Evolutionary conservation across 2,329 filamentous ascomycete genomes (phyloP).

Genomic region (Alternaria atra): DNA sequence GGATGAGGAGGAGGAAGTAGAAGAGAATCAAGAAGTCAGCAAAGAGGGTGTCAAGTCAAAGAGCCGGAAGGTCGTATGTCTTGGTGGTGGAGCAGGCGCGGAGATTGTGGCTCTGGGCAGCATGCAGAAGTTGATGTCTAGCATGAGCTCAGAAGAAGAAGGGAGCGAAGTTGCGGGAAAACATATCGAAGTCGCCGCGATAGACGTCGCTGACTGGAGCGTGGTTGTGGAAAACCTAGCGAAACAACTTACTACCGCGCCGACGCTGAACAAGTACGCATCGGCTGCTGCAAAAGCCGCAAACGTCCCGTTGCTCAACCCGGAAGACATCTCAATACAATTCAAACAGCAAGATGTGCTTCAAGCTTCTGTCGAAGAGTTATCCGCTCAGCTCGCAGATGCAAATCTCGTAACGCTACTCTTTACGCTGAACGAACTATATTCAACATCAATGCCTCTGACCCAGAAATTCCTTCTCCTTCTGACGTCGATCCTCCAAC

Average conservation of each 20-base stretch:
- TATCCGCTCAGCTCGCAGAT: constrained; percentile 44
- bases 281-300: constrained; percentile 55
- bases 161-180: background rate
- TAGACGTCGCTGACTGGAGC: constrained; percentile 86
- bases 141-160: constrained; percentile 4
- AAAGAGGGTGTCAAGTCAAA: background rate
- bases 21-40: background rate
- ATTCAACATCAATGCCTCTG: constrained; percentile 76
- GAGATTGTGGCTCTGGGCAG: constrained; percentile 72
- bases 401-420: constrained; percentile 76
- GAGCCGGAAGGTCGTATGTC: constrained; percentile 59
- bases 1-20: background rate
- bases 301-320: constrained; percentile 50
- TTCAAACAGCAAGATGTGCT: constrained; percentile 65
- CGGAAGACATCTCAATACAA: constrained; percentile 43
- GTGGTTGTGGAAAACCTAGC: constrained; percentile 68
- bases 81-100: constrained; percentile 72
- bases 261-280: constrained; percentile 58
- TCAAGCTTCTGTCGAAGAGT: constrained; percentile 45
- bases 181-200: constrained; percentile 63
- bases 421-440: constrained; percentile 96
- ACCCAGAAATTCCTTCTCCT: constrained; percentile 79
- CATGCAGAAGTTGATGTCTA: constrained; percentile 54
- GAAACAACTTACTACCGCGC: constrained; percentile 62
- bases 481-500: constrained; percentile 67